phyloP scores from a whole-genome alignment of 164 flowering plant genomes.

The Macadamia integrifolia region DNA sequence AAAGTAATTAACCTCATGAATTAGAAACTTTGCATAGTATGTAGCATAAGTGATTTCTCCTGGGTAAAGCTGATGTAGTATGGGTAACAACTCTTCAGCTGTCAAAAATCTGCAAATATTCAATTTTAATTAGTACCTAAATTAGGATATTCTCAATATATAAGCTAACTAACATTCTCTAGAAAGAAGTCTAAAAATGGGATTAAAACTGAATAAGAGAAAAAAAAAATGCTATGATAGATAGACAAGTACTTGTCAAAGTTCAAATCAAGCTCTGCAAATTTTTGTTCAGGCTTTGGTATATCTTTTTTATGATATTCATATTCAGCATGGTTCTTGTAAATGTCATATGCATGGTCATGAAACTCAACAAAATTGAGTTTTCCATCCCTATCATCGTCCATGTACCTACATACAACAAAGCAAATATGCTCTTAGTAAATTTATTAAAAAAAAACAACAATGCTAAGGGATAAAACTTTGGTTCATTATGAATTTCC shows the following conservation, averaged over 20 bases:
- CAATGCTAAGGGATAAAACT: too few species aligned
- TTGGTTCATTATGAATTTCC: too few species aligned
- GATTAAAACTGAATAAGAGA: too few species aligned
- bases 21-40: conserved; percentile 37
- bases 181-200: too few species aligned
- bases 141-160: too few species aligned
- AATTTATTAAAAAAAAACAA: too few species aligned
- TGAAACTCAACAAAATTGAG: conserved; percentile 43
- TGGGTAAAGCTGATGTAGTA: conserved; percentile 36
- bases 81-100: conserved; percentile 43
- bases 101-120: conserved; percentile 31
- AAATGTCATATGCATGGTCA: conserved; percentile 28
- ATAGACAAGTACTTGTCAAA: conserved; percentile 33
- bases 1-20: conserved; percentile 36
- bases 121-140: background rate
- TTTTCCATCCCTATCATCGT: conserved; percentile 42
- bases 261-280: conserved; percentile 46
- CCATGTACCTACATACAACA: conserved; percentile 37
- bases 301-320: conserved; percentile 18
- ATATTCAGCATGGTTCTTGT: conserved; percentile 30
- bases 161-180: too few species aligned
- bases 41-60: conserved; percentile 50
- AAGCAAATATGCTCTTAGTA: background rate
- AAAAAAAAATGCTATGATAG: background rate
- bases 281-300: conserved; percentile 32